Percentiles rank a stretch among this genome's conserved stretches.
Conservation (phyloP, 129 eudicot species). For the Centaurea solstitialis region DNA sequence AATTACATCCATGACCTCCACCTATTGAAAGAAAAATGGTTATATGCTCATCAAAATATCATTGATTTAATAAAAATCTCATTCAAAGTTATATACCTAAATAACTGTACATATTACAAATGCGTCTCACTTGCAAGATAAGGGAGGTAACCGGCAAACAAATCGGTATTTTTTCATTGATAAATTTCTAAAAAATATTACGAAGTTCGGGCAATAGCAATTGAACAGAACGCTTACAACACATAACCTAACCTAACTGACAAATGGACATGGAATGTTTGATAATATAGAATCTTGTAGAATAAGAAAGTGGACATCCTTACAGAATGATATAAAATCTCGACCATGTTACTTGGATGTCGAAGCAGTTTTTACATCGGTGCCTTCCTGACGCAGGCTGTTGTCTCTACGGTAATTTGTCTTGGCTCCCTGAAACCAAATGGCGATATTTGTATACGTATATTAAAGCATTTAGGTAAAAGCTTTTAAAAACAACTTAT, state of each 20-base stretch:
- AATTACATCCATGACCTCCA: neutral
- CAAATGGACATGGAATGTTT: constrained; percentile 3
- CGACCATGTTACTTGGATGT: constrained; percentile 20
- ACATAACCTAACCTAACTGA: constrained; percentile 15
- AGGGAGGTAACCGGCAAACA: neutral
- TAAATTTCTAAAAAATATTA: neutral
- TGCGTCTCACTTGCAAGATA: neutral
- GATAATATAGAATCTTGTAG: constrained; percentile 8
- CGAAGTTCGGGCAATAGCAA: neutral
- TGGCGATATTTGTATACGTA: neutral
- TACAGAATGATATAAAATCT: neutral
- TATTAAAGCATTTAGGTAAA: neutral
- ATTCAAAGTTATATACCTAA: neutral
- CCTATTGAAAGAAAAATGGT: neutral
- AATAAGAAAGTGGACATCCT: neutral
- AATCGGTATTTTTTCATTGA: neutral
- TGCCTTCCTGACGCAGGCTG: constrained; percentile 50
- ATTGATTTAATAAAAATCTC: neutral
- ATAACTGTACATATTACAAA: too few relatives aligned
- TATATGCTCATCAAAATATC: neutral
- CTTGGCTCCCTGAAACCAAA: constrained; percentile 60
- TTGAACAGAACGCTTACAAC: neutral
- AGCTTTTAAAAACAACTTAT: neutral
- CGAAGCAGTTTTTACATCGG: constrained; percentile 9
- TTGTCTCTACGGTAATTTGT: constrained; percentile 46